These are phyloP conservation scores for Ogataea wickerhamii DNA, from an alignment of 805 yeast species.

Conservation along the genomic window DNA sequence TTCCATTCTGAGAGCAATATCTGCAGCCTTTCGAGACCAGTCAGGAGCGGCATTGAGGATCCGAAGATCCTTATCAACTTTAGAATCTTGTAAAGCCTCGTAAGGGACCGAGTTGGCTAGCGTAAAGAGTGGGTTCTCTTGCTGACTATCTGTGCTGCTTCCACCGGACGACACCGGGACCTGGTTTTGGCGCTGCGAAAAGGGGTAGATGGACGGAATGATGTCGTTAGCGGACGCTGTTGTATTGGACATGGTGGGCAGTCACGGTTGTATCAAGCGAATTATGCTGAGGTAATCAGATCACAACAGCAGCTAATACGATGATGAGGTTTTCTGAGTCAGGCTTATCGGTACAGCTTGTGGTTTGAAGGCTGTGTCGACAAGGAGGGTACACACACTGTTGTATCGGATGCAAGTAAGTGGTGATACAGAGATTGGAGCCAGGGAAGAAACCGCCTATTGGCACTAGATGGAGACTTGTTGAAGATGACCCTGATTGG, in stretches of 20 bases:
- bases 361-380: not conserved
- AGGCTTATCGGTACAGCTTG: too few species aligned
- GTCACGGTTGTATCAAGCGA: not conserved
- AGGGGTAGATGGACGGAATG: constrained; percentile 18
- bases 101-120: constrained; percentile 29
- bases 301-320: too few species aligned
- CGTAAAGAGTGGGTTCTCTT: constrained; percentile 28
- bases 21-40: constrained; percentile 28
- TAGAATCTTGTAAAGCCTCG: constrained; percentile 1
- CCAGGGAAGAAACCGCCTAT: too few species aligned
- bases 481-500: too few species aligned
- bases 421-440: too few species aligned
- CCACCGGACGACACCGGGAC: constrained; percentile 3
- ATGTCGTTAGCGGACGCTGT: constrained; percentile 6
- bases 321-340: too few species aligned
- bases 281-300: too few species aligned
- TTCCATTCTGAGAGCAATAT: constrained; percentile 19
- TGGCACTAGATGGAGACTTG: too few species aligned
- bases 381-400: too few species aligned
- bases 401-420: too few species aligned
- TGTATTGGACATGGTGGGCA: not conserved
- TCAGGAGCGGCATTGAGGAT: constrained; percentile 13
- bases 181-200: constrained; percentile 13
- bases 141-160: constrained; percentile 5
- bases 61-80: constrained; percentile 6